A percentile compares a stretch with the other conserved stretches of the same genome.
These are phyloP conservation scores for Fusarium sp. DNA, from an alignment of 2,329 filamentous ascomycete genomes.

Conservation along the genomic window DNA sequence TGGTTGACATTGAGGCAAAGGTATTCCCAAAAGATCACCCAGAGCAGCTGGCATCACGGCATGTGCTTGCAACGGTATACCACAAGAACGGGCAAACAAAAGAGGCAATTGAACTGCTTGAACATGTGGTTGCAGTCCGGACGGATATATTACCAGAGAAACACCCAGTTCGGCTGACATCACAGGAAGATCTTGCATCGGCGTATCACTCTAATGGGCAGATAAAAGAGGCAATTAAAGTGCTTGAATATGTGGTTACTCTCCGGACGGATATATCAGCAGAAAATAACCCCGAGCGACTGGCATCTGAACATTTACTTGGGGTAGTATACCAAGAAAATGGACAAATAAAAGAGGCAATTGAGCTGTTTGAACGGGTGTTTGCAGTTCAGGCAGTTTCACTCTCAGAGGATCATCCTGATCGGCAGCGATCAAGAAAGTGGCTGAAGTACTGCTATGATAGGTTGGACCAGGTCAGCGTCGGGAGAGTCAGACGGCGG, in stretches of 20 bases:
- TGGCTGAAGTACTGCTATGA: not conserved
- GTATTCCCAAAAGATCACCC: no score
- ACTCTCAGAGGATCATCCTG: accelerated
- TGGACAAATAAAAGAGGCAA: not conserved
- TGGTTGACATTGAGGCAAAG: no score
- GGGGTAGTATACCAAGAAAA: no score
- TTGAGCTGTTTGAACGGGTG: accelerated
- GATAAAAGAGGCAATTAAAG: not conserved
- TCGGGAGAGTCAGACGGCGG: accelerated
- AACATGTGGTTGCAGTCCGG: not conserved
- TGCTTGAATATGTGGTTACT: not conserved
- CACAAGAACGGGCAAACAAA: not conserved
- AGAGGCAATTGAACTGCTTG: not conserved
- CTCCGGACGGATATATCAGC: no score
- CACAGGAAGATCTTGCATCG: no score
- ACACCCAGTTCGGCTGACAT: no score
- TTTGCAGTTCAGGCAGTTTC: accelerated
- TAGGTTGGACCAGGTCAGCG: no score
- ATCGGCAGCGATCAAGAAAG: accelerated
- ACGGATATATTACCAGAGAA: accelerated
- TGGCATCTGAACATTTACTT: no score
- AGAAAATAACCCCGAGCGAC: no score
- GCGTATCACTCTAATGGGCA: no score
- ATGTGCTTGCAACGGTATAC: not conserved
- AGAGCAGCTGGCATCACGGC: not conserved